Percentiles rank a stretch among this genome's conserved stretches.
phyloP scores from a whole-genome alignment of 176 grass and related monocot genomes.

The Hsuehochloa calcarea region DNA sequence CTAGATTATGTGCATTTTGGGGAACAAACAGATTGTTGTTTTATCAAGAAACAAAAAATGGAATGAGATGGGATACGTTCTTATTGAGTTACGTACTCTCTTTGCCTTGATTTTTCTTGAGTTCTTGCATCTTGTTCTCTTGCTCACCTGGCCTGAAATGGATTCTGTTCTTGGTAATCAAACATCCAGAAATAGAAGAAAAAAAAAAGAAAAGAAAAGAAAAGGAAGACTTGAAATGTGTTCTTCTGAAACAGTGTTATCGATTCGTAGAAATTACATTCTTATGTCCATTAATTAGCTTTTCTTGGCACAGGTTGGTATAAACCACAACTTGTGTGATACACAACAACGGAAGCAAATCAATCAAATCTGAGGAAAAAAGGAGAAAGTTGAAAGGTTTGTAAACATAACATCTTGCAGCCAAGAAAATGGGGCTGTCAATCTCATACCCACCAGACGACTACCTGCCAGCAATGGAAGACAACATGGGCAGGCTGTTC shows the following conservation, averaged over 20 bases:
- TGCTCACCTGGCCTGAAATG: neutral
- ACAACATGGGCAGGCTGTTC: slow-evolving; percentile 51
- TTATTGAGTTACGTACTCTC: neutral
- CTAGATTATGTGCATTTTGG: neutral
- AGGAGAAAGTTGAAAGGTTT: slow-evolving; percentile 5
- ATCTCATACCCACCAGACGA: slow-evolving; percentile 56
- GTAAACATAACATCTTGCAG: slow-evolving; percentile 14
- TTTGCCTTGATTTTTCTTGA: slow-evolving; percentile 9
- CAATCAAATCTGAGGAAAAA: slow-evolving; percentile 23
- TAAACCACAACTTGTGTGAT: slow-evolving; percentile 12
- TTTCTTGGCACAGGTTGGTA: slow-evolving; percentile 22
- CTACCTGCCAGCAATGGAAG: slow-evolving; percentile 45
- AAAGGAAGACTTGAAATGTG: neutral
- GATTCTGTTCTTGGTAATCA: slow-evolving; percentile 3
- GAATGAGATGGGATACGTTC: neutral
- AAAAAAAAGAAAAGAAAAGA: neutral
- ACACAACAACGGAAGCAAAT: neutral
- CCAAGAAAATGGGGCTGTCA: slow-evolving; percentile 51
- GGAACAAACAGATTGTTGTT: neutral
- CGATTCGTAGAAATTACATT: neutral
- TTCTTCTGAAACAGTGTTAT: slow-evolving; percentile 11
- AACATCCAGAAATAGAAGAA: neutral
- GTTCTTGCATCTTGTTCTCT: neutral
- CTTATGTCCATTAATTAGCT: neutral
- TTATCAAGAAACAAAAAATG: neutral